These are phyloP conservation scores for Globisporangium echinulatum DNA, from an alignment of 352 stramenopile species.

Conservation along the genomic window DNA sequence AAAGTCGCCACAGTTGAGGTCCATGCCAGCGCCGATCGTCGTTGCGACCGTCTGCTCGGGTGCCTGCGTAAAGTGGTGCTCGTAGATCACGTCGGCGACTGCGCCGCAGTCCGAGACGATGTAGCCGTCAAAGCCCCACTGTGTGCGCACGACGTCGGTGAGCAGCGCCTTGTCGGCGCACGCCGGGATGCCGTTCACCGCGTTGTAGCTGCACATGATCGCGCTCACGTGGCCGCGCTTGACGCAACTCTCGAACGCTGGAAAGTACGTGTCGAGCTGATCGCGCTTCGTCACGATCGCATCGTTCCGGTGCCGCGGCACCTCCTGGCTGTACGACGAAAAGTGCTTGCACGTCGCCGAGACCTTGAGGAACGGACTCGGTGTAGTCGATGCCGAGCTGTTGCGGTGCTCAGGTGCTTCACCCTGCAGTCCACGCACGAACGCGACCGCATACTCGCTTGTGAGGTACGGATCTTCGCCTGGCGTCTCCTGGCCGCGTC, in stretches of 20 bases:
- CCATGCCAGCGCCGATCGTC: constrained; percentile 62
- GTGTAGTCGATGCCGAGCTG: not conserved
- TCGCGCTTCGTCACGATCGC: constrained; percentile 85
- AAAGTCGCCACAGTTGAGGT: constrained; percentile 84
- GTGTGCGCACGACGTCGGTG: constrained; percentile 57
- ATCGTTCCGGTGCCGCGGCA: constrained; percentile 80
- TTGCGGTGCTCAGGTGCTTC: constrained; percentile 25
- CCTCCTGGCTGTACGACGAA: constrained; percentile 83
- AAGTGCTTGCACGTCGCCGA: constrained; percentile 92
- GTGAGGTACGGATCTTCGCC: constrained; percentile 90
- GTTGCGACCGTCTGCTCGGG: constrained; percentile 45
- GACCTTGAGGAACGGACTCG: constrained; percentile 51
- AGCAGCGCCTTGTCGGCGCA: constrained; percentile 87
- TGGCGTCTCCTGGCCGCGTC: constrained; percentile 84
- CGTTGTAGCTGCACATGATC: constrained; percentile 96
- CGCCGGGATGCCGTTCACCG: constrained; percentile 87
- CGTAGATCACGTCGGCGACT: constrained; percentile 67
- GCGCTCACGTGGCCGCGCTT: constrained; percentile 63
- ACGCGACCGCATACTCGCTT: constrained; percentile 75
- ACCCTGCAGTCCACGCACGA: constrained; percentile 82
- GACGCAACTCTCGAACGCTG: constrained; percentile 79
- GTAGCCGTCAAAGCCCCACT: constrained; percentile 90
- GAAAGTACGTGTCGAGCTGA: constrained; percentile 88
- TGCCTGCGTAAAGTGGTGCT: constrained; percentile 77
- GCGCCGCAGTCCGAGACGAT: constrained; percentile 90